These are phyloP conservation scores for Scedosporium dehoogii DNA, from an alignment of 2,329 filamentous ascomycete species.

Conservation along the genomic window DNA sequence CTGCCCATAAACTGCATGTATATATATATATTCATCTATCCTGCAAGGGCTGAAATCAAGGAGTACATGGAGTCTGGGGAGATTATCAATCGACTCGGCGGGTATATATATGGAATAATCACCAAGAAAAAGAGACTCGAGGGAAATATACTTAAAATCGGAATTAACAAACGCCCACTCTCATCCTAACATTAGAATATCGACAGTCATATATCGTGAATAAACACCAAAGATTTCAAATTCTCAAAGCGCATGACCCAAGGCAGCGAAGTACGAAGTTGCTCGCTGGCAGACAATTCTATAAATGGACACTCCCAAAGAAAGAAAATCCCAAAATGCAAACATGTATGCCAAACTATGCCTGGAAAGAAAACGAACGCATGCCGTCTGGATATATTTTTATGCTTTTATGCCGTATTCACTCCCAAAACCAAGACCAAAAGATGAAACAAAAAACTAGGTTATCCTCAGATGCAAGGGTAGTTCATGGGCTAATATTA, in stretches of 20 bases:
- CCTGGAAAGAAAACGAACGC: background rate
- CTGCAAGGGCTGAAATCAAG: too few species aligned
- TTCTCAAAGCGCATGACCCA: too few species aligned
- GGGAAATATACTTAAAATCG: background rate
- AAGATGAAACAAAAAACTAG: background rate
- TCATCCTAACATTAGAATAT: too few species aligned
- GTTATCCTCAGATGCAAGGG: background rate
- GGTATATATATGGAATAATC: background rate
- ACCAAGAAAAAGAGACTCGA: background rate
- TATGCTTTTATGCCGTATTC: background rate
- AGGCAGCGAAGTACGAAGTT: too few species aligned
- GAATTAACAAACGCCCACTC: background rate
- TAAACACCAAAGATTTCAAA: too few species aligned
- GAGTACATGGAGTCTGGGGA: too few species aligned
- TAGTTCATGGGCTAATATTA: background rate
- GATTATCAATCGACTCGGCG: too few species aligned
- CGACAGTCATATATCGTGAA: too few species aligned
- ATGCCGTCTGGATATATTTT: background rate
- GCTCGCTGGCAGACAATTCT: too few species aligned
- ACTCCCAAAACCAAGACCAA: background rate
- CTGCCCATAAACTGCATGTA: background rate
- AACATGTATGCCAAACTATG: background rate
- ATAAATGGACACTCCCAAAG: too few species aligned
- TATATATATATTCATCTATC: background rate
- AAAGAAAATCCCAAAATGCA: background rate